Base-by-base conservation (phyloP, 1,284 basidiomycete genomes). In the Ustilago vetiveriae region DNA sequence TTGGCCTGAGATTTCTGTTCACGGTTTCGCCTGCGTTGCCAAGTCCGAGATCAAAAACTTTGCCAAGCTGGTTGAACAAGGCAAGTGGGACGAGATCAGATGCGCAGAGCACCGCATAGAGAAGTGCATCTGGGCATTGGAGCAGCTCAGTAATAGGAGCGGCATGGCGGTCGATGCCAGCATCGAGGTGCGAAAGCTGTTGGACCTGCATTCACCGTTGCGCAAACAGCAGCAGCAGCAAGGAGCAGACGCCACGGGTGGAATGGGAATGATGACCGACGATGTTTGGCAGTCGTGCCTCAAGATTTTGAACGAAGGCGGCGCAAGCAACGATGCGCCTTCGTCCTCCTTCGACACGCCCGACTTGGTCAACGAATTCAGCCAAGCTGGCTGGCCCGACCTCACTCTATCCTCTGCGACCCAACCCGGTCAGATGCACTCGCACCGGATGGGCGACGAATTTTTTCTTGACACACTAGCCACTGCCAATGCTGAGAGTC, bases 61-160 rank as follows among this genome's bases (percentile, higher is more conserved):
- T 17, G 36, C 30, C 10, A 22, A 16, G 13, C 19, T 62, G 7
- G 58, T 39, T 6, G 30, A 36, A n/a, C 19, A 39, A 8, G 37
- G 19, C 2, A 43, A 17, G 17, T 68, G 65, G 65, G 44, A 51
- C 6, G 65, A 68, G 43, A 22, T 68, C 9, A 26, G 50, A 21
- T 49, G 54, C 39, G 44, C 54, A 0, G 44, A 62, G 37, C 45
- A 57, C 17, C 30, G 65, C 0, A 43, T 68, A 3, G 58, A 54
- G n/a, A 62, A 57, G 50, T 68, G 58, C 24, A 45, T 68, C 16
- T 68, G 65, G 65, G 65, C 65, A 7, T 22, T 68, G 19, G 50
- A 68, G 21, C 65, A 68, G 50, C 36, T 68, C 23, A 55, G 57
- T 16, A 67, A 67, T 24, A 27, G 64, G 1, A 56, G 52, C 17